These are phyloP conservation scores for Globisporangium nunn DNA, from an alignment of 352 stramenopile genomes.

Conservation along the genomic window DNA sequence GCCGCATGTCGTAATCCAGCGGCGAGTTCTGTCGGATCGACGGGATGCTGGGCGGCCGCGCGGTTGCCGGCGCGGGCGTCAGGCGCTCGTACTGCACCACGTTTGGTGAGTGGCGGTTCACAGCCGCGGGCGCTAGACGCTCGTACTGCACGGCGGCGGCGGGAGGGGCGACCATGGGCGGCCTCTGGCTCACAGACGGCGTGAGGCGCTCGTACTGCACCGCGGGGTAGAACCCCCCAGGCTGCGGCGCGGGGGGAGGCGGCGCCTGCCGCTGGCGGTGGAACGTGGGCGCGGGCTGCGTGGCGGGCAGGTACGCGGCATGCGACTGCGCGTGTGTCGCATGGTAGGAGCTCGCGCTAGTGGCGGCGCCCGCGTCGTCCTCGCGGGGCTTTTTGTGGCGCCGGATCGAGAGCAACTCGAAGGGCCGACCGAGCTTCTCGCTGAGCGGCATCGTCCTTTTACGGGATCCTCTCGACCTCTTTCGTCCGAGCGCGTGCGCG, in stretches of 20 bases:
- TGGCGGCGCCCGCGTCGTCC: slow-evolving; percentile 11
- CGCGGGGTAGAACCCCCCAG: slow-evolving; percentile 18
- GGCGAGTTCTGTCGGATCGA: slow-evolving; percentile 23
- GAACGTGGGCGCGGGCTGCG: slow-evolving; percentile 10
- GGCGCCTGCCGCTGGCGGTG: slow-evolving; percentile 7
- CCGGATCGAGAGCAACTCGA: slow-evolving; percentile 59
- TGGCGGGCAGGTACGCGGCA: slow-evolving; percentile 4
- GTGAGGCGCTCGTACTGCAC: slow-evolving; percentile 19
- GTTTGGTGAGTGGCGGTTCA: slow-evolving; percentile 6
- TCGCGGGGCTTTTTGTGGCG: slow-evolving; percentile 49
- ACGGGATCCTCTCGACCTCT: too few species aligned
- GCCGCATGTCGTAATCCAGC: slow-evolving; percentile 35
- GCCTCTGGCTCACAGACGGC: slow-evolving; percentile 14
- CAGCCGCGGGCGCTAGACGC: slow-evolving; percentile 27
- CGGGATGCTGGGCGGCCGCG: slow-evolving; percentile 14
- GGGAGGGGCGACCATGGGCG: slow-evolving; percentile 1
- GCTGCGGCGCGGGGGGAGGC: slow-evolving; percentile 12
- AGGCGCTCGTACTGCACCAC: slow-evolving; percentile 46
- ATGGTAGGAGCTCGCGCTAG: not conserved
- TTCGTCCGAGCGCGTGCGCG: not conserved
- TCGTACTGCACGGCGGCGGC: slow-evolving; percentile 34
- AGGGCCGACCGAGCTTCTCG: slow-evolving; percentile 46
- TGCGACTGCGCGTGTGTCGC: not conserved
- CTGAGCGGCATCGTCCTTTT: slow-evolving; percentile 30
- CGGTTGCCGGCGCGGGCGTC: slow-evolving; percentile 18